A percentile compares a stretch with the other conserved stretches of the same genome.
Evolutionary conservation across 2,329 filamentous ascomycete species (phyloP).

Genomic region (Harringtonia aguacate): DNA sequence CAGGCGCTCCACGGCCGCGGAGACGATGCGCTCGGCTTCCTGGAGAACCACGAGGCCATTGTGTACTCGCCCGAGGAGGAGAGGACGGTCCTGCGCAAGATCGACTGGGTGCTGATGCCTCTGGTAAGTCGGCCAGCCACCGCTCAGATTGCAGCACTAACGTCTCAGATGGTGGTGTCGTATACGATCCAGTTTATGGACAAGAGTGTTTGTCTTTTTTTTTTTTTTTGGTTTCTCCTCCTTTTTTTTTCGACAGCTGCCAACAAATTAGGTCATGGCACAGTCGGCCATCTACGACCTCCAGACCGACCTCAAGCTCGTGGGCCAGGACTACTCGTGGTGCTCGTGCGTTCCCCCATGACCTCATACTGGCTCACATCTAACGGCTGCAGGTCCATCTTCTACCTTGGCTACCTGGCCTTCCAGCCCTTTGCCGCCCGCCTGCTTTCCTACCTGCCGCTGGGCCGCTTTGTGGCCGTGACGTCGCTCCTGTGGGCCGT

Average conservation of each 20-base stretch:
- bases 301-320: constrained; percentile 1
- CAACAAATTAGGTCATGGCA: too few species aligned
- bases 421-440: constrained; percentile 45
- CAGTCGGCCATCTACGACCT: constrained; percentile 7
- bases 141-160: too few species aligned
- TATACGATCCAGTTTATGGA: constrained; percentile 24
- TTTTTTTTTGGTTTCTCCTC: too few species aligned
- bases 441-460: constrained; percentile 40
- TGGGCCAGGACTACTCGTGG: constrained; percentile 8
- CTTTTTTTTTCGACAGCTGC: too few species aligned
- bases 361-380: not conserved
- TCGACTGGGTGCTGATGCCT: constrained; percentile 1
- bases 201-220: too few species aligned
- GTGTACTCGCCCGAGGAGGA: not conserved
- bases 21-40: constrained; percentile 15
- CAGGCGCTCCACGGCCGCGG: too few species aligned
- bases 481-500: constrained; percentile 45
- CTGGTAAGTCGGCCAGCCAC: not conserved
- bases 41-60: constrained; percentile 9
- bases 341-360: constrained; percentile 18
- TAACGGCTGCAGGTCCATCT: constrained; percentile 28
- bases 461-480: constrained; percentile 38
- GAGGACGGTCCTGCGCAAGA: not conserved
- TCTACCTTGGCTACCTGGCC: constrained; percentile 49
- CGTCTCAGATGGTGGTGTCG: constrained; percentile 4